Evolutionary conservation across 768 basidiomycete species (phyloP).

Genomic region (Tylopilus subfusipes): DNA sequence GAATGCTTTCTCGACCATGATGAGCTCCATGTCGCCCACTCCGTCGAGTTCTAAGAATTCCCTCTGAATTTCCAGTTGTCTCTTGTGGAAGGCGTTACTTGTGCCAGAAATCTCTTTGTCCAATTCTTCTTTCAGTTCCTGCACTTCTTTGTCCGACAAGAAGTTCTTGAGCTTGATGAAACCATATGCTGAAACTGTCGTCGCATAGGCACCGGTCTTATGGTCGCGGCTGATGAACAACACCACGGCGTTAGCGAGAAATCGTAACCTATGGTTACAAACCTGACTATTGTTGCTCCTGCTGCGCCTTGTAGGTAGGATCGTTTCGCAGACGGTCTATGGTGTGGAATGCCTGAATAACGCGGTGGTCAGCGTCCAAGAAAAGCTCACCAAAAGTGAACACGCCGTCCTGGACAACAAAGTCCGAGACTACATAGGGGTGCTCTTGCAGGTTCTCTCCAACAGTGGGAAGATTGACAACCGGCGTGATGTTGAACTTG

Average conservation of each 20-base stretch:
- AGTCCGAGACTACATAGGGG: constrained; percentile 8
- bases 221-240: constrained; percentile 1
- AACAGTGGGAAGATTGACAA: constrained; percentile 15
- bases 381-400: constrained; percentile 13
- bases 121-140: constrained; percentile 11
- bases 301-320: constrained; percentile 5
- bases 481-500: not conserved
- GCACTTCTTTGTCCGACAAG: constrained; percentile 6
- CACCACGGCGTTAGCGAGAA: not conserved
- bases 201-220: constrained; percentile 15
- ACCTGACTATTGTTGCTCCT: constrained; percentile 17
- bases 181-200: constrained; percentile 13
- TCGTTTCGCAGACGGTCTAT: constrained; percentile 14
- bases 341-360: not conserved
- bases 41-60: not conserved
- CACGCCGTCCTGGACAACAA: constrained; percentile 10
- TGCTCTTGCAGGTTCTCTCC: constrained; percentile 23
- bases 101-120: constrained; percentile 3
- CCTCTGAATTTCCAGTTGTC: constrained; percentile 13
- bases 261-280: not conserved
- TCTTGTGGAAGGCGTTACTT: constrained; percentile 7
- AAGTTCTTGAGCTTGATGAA: constrained; percentile 20
- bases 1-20: constrained; percentile 17
- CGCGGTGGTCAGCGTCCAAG: not conserved
- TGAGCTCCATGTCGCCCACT: constrained; percentile 16